These are phyloP conservation scores for Thielaviopsis punctulata DNA, from an alignment of 2,329 filamentous ascomycete species.

Conservation along the genomic window DNA sequence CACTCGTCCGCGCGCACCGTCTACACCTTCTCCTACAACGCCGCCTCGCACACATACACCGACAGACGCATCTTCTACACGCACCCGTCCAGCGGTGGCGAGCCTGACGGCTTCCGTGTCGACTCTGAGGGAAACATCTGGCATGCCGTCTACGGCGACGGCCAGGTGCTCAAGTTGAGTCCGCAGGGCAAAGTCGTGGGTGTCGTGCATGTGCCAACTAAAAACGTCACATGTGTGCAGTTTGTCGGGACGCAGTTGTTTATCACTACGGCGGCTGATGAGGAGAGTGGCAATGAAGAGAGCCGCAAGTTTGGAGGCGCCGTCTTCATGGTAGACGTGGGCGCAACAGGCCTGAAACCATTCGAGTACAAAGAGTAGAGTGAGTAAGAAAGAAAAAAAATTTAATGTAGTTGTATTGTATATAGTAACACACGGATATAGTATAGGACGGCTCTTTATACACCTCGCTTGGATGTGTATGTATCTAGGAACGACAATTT, in stretches of 20 bases:
- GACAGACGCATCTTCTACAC: constrained; percentile 59
- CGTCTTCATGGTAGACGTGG: constrained; percentile 63
- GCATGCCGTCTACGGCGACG: constrained; percentile 70
- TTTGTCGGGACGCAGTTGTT: constrained; percentile 61
- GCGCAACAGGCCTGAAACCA: constrained; percentile 44
- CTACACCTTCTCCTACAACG: constrained; percentile 57
- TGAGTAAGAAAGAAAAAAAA: neutral
- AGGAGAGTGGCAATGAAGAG: constrained; percentile 43
- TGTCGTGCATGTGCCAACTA: constrained; percentile 58
- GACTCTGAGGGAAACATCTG: constrained; percentile 77
- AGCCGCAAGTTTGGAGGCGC: constrained; percentile 47
- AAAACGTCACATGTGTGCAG: constrained; percentile 62
- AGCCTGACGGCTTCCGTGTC: constrained; percentile 71
- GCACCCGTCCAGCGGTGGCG: constrained; percentile 40
- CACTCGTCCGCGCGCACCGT: constrained; percentile 58
- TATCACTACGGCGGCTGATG: constrained; percentile 59
- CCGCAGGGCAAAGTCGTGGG: constrained; percentile 54
- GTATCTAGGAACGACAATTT: neutral
- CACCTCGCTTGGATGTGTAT: neutral
- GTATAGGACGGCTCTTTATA: neutral
- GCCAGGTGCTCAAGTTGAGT: constrained; percentile 57
- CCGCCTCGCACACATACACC: constrained; percentile 42
- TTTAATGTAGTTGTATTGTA: neutral
- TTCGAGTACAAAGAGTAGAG: constrained; percentile 43
- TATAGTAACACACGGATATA: constrained; percentile 1